These are phyloP conservation scores for Petrea volubilis DNA, from an alignment of 257 asterid genomes.

Conservation along the genomic window DNA sequence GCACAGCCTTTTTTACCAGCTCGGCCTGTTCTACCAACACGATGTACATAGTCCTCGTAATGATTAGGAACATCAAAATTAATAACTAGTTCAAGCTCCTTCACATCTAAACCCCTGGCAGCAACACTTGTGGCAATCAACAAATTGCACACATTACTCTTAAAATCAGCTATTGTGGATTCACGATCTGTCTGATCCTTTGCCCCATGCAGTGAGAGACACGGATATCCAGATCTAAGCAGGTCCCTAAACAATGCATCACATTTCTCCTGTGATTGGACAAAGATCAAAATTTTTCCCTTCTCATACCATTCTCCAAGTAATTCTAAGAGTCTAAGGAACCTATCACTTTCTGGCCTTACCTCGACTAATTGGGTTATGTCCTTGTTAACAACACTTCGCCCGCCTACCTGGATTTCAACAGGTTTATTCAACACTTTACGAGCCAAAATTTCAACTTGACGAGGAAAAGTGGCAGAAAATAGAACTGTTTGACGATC, in stretches of 20 bases:
- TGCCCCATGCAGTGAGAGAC: conserved; percentile 92
- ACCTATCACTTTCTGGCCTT: conserved; percentile 86
- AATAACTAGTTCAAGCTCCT: conserved; percentile 83
- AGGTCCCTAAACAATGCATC: conserved; percentile 75
- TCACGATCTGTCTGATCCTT: conserved; percentile 94
- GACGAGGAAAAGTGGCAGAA: conserved; percentile 95
- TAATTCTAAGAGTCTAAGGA: conserved; percentile 66
- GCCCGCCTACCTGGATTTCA: conserved; percentile 89
- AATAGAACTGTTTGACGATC: conserved; percentile 91
- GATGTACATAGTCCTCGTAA: conserved; percentile 93
- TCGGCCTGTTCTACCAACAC: conserved; percentile 94
- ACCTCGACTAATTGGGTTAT: conserved; percentile 84
- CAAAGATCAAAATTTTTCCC: conserved; percentile 81
- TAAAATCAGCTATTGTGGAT: conserved; percentile 80
- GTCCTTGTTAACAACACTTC: conserved; percentile 96
- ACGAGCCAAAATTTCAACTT: conserved; percentile 84
- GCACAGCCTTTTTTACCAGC: conserved; percentile 93
- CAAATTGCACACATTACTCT: conserved; percentile 73
- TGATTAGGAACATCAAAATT: conserved; percentile 88
- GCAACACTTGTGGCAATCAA: conserved; percentile 88
- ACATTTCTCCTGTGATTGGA: conserved; percentile 86
- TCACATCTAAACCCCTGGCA: conserved; percentile 91
- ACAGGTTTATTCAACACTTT: conserved; percentile 85
- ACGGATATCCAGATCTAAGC: conserved; percentile 74
- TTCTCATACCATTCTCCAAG: conserved; percentile 93